Conservation (phyloP, 441 rosid species). For the Bocquillonia castaneifolia region DNA sequence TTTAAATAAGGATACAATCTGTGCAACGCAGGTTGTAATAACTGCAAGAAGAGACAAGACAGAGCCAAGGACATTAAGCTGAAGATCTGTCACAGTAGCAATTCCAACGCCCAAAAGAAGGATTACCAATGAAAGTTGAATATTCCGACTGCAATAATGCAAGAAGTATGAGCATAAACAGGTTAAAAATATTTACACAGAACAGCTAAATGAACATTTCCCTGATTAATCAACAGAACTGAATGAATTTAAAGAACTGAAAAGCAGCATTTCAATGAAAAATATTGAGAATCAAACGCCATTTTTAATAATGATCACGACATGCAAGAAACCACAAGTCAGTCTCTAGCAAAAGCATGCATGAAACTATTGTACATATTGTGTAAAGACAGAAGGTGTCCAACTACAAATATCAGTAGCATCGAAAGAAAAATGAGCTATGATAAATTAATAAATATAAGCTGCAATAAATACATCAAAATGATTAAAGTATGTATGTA, state of each 20-base stretch:
- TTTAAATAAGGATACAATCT: slow-evolving; percentile 73
- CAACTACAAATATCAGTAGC: not conserved
- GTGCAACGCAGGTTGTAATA: slow-evolving; percentile 91
- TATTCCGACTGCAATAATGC: slow-evolving; percentile 59
- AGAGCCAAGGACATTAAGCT: slow-evolving; percentile 88
- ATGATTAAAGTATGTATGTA: no score
- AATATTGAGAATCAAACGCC: not conserved
- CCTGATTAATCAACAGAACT: not conserved
- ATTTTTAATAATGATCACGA: not conserved
- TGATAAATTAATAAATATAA: no score
- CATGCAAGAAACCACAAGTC: not conserved
- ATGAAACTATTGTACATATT: not conserved
- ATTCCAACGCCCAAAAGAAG: slow-evolving; percentile 97
- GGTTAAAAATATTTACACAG: not conserved
- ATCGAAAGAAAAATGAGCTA: not conserved
- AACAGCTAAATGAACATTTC: not conserved
- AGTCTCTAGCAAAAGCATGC: not conserved
- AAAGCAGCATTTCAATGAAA: not conserved
- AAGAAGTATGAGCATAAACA: slow-evolving; percentile 17
- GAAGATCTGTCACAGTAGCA: slow-evolving; percentile 98
- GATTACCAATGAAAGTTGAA: slow-evolving; percentile 70
- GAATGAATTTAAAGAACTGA: no score
- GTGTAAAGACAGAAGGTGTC: not conserved
- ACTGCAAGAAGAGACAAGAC: slow-evolving; percentile 85
- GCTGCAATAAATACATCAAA: not conserved